Percentiles rank a stretch among this genome's conserved stretches.
phyloP scores from a whole-genome alignment of 495 filamentous ascomycete species.

The Penicillium dipodomyicola region DNA sequence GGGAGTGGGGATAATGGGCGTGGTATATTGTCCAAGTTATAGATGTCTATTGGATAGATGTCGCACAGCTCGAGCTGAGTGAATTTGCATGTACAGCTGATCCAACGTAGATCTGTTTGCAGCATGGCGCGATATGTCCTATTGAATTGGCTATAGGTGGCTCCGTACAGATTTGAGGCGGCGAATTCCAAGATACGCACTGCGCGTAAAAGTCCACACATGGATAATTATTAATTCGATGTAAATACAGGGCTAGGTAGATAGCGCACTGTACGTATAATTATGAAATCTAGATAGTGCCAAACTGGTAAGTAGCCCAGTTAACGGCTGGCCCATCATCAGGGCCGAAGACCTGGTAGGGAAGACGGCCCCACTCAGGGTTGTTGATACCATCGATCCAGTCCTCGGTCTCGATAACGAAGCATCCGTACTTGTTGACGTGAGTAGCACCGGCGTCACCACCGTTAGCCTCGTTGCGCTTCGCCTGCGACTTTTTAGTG shows the following conservation, averaged over 20 bases:
- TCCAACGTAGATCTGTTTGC: neutral
- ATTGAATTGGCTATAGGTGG: neutral
- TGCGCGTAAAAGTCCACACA: neutral
- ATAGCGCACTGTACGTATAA: neutral
- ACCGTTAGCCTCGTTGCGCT: slow-evolving; percentile 43
- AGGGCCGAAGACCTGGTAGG: slow-evolving; percentile 62
- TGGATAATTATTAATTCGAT: slow-evolving; percentile 3
- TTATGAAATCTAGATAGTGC: slow-evolving; percentile 24
- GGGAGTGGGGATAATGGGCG: slow-evolving; percentile 31
- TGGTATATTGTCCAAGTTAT: slow-evolving; percentile 26
- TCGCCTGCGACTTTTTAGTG: slow-evolving; percentile 52
- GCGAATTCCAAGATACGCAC: neutral
- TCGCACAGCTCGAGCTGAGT: neutral
- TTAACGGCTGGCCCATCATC: slow-evolving; percentile 60
- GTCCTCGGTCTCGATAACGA: slow-evolving; percentile 61
- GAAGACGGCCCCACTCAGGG: slow-evolving; percentile 66
- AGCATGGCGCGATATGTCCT: neutral
- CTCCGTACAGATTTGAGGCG: neutral
- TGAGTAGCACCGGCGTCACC: slow-evolving; percentile 37
- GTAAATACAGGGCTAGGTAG: neutral
- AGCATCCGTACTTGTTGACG: slow-evolving; percentile 64
- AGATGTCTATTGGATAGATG: neutral
- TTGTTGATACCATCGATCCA: slow-evolving; percentile 84
- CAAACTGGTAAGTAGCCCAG: slow-evolving; percentile 64
- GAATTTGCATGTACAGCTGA: neutral